Base-by-base conservation (phyloP, 306 rosid species). In the Casuarina equisetifolia region DNA sequence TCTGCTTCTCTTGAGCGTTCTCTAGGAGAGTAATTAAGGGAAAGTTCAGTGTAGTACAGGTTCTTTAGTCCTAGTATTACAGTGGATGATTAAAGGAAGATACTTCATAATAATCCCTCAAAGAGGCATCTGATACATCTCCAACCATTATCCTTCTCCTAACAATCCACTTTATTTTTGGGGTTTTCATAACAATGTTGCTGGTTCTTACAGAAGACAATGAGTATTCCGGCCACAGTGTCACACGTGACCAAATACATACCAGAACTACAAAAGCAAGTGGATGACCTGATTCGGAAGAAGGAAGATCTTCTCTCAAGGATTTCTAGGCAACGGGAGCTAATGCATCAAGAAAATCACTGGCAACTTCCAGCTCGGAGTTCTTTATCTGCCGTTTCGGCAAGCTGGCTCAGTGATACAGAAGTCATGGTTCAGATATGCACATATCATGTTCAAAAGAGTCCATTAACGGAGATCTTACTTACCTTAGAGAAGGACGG, bases 191-290 rank as follows among this genome's bases (percentile, higher is more conserved):
- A 61, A 35, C 44, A 61, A 50, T 74, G 66, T 11, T 81, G 46
- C 15, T 75, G 72, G 19, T 46, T 13, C 4, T 51, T 79, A 64
- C 84, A 90, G 98, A 88, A 85, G 76, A 91, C 81, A 39, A 48
- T 91, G 71, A 93, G 98, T 81, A 86, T 85, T 63, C 98, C 97
- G 0, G 80, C 84, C 4, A 90, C 92, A 68, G 79, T 93, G 80
- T 85, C 93, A 0, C 81, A 71, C 12, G 93, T 84, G 4, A 40
- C 89, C 36, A 88, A 84, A 6, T 91, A 88, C 79, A 86, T 93
- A 78, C 97, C 97, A 1, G 89, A 89, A 76, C 84, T 93, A 12
- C 87, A 86, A 19, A 76, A 81, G 39, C 88, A 88, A 70, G 90
- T 91, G 58, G 81, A 89, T 72, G 90, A 50, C 38, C 86, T 93